Conservation (phyloP, 805 yeast species). For the Candida tibetensis region DNA sequence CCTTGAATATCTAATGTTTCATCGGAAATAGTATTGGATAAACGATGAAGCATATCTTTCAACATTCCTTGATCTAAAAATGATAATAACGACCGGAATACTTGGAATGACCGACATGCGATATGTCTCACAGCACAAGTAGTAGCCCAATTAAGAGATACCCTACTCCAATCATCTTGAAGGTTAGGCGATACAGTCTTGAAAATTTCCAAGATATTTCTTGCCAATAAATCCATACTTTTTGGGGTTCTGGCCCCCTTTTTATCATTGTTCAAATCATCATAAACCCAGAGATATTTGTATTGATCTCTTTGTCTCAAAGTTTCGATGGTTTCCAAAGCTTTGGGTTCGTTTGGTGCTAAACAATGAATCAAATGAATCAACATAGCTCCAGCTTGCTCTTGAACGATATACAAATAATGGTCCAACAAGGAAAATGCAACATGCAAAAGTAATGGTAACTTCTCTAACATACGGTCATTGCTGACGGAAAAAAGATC, state of each 20-base stretch:
- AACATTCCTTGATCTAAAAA: conserved; percentile 84
- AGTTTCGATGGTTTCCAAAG: conserved; percentile 54
- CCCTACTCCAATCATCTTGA: conserved; percentile 81
- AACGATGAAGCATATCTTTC: conserved; percentile 87
- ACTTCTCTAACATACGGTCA: conserved; percentile 55
- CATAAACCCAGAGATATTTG: conserved; percentile 73
- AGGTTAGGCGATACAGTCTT: conserved; percentile 45
- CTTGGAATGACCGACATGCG: conserved; percentile 94
- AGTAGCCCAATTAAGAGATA: conserved; percentile 90
- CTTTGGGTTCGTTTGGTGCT: conserved; percentile 51
- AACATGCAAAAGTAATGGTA: conserved; percentile 76
- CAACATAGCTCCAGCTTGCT: conserved; percentile 75
- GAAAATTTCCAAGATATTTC: conserved; percentile 61
- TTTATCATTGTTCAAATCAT: conserved; percentile 74
- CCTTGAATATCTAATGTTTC: conserved; percentile 89
- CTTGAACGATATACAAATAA: conserved; percentile 77
- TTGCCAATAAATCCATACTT: conserved; percentile 72
- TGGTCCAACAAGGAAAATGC: conserved; percentile 83
- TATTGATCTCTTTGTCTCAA: conserved; percentile 51
- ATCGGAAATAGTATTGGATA: conserved; percentile 91
- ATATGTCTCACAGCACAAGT: conserved; percentile 95
- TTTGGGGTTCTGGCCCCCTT: conserved; percentile 80
- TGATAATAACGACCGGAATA: conserved; percentile 79
- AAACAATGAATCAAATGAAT: conserved; percentile 69
- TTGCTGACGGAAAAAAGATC: conserved; percentile 70